A percentile compares a stretch with the other conserved stretches of the same genome.
phyloP scores from a whole-genome alignment of 345 rosid genomes.

The Aquilaria malaccensis region DNA sequence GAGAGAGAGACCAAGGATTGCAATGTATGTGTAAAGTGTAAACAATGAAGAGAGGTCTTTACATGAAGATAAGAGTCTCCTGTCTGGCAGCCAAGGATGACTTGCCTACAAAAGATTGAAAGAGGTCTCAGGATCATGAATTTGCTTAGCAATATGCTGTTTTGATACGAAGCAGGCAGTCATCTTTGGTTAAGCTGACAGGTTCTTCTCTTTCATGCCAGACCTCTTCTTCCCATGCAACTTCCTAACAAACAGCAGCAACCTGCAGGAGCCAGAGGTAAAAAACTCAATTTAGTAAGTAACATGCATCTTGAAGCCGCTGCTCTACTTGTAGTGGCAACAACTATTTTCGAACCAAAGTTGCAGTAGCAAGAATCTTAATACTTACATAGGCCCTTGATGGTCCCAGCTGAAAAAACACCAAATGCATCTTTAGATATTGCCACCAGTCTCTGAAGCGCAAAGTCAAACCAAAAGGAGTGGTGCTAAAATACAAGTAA shows the following conservation, averaged over 20 bases:
- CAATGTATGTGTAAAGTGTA: neutral
- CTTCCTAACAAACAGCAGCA: neutral
- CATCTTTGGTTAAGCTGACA: slow-evolving; percentile 32
- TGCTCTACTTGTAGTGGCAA: no score
- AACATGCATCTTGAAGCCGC: no score
- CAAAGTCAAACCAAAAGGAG: no score
- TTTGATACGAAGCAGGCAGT: slow-evolving; percentile 22
- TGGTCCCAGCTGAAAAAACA: no score
- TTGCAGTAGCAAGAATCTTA: no score
- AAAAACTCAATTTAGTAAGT: no score
- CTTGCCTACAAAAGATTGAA: slow-evolving; percentile 8
- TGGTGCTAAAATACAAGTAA: no score
- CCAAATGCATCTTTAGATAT: no score
- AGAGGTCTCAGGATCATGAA: neutral
- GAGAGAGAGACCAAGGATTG: neutral
- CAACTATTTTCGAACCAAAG: no score
- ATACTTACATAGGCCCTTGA: no score
- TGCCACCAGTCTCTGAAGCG: no score
- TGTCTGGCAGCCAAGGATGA: slow-evolving; percentile 18
- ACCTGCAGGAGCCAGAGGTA: no score
- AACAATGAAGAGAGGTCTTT: slow-evolving; percentile 12
- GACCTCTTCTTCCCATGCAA: slow-evolving; percentile 25
- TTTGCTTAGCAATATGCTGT: neutral
- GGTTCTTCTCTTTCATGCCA: slow-evolving; percentile 30
- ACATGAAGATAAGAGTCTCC: slow-evolving; percentile 9